Percentiles rank a stretch among this genome's conserved stretches.
These are phyloP conservation scores for Saccharomycopsis hybrid DNA, from an alignment of 1,139 yeast species.

Conservation along the genomic window DNA sequence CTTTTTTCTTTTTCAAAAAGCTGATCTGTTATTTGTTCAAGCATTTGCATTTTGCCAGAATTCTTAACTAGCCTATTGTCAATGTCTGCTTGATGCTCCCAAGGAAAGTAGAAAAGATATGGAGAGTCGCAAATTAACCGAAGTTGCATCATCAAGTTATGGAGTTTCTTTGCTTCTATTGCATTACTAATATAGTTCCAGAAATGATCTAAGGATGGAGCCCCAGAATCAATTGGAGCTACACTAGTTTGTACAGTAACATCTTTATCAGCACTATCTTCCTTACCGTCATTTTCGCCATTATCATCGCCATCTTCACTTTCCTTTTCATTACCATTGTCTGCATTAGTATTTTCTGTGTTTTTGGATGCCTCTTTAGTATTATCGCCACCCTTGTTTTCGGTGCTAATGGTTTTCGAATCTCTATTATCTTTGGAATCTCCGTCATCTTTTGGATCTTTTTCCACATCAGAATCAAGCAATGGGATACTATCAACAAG, in stretches of 20 bases:
- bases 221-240: not conserved
- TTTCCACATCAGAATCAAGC: not conserved
- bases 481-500: no score
- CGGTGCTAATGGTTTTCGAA: not conserved
- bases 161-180: conserved; percentile 41
- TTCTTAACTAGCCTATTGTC: conserved; percentile 39
- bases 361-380: not conserved
- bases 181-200: conserved; percentile 28
- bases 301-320: not conserved
- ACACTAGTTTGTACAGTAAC: conserved; percentile 3
- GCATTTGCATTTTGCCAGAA: conserved; percentile 66
- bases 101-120: conserved; percentile 75
- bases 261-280: conserved; percentile 9
- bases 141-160: conserved; percentile 73
- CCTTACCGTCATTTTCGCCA: conserved; percentile 2
- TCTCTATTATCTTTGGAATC: not conserved
- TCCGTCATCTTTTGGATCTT: not conserved
- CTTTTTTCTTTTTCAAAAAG: conserved; percentile 32
- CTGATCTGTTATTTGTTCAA: conserved; percentile 54
- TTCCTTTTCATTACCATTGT: not conserved
- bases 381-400: not conserved
- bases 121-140: conserved; percentile 84
- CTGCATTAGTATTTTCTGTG: not conserved
- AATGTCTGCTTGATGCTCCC: conserved; percentile 36
- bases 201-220: conserved; percentile 4